These are phyloP conservation scores for Globisporangium barbulae DNA, from an alignment of 352 stramenopile species.

Conservation along the genomic window DNA sequence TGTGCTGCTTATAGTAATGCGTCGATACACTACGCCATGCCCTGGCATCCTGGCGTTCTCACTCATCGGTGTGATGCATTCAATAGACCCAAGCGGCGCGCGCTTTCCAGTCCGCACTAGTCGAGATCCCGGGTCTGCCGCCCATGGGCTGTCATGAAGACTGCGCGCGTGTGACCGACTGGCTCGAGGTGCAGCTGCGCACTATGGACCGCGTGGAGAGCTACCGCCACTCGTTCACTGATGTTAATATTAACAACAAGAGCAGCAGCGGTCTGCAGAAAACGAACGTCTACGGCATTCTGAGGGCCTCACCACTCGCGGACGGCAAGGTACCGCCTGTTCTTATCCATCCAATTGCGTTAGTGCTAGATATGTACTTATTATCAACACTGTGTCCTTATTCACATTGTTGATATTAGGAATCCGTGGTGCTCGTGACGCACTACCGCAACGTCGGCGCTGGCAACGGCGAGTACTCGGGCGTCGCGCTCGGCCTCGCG, in stretches of 20 bases:
- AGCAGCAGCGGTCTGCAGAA: conserved; percentile 13
- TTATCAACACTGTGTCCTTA: neutral
- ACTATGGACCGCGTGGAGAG: conserved; percentile 53
- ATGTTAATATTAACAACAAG: neutral
- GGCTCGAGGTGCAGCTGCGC: conserved; percentile 55
- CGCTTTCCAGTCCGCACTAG: conserved; percentile 36
- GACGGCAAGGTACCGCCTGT: conserved; percentile 55
- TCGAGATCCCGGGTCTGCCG: conserved; percentile 31
- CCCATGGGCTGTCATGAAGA: conserved; percentile 36
- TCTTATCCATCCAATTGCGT: neutral
- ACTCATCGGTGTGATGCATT: neutral
- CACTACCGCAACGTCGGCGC: conserved; percentile 63
- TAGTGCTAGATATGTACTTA: neutral
- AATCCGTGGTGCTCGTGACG: conserved; percentile 67
- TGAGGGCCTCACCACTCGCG: conserved; percentile 65
- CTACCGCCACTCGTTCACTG: conserved; percentile 53
- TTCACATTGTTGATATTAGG: conserved; percentile 16
- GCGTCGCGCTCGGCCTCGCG: conserved; percentile 51
- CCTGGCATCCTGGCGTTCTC: neutral
- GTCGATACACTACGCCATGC: neutral
- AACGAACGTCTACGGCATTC: conserved; percentile 77
- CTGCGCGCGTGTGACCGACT: conserved; percentile 46
- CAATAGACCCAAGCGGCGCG: conserved; percentile 9
- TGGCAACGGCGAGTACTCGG: conserved; percentile 41
- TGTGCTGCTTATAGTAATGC: neutral